phyloP scores from a whole-genome alignment of 805 yeast species.

The Candida suzukii region DNA sequence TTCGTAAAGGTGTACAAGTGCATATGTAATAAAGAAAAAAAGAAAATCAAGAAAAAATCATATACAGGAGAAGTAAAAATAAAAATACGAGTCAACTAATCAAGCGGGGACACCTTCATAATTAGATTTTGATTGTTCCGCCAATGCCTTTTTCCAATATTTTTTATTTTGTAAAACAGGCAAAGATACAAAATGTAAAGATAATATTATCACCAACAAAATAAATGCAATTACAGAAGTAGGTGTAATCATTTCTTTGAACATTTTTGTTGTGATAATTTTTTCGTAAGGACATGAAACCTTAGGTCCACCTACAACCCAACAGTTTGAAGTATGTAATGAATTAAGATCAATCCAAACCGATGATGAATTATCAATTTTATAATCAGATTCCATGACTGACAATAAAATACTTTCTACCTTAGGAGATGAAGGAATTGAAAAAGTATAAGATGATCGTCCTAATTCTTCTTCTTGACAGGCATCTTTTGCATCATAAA shows the following conservation, averaged over 20 bases:
- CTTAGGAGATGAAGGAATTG: constrained; percentile 43
- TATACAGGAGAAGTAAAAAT: too few species aligned
- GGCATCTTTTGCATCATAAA: constrained; percentile 34
- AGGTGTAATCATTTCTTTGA: constrained; percentile 60
- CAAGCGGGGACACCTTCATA: constrained; percentile 85
- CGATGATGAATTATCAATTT: constrained; percentile 15
- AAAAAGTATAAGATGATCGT: constrained; percentile 31
- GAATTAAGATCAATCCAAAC: constrained; percentile 84
- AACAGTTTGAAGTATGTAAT: constrained; percentile 64
- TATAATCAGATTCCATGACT: constrained; percentile 9
- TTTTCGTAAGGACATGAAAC: constrained; percentile 73
- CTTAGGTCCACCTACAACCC: constrained; percentile 78
- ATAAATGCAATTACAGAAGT: constrained; percentile 52
- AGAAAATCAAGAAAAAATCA: too few species aligned
- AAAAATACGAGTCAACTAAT: neutral
- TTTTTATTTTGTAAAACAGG: constrained; percentile 70
- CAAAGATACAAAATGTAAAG: constrained; percentile 49
- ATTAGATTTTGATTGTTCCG: constrained; percentile 52
- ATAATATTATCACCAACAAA: constrained; percentile 42
- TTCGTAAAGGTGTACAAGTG: neutral
- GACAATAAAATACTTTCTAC: constrained; percentile 31
- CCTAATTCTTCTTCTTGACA: constrained; percentile 13
- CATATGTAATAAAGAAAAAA: neutral
- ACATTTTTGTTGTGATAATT: constrained; percentile 45
- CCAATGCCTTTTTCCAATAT: constrained; percentile 52